Conservation (phyloP, 1,284 basidiomycete species). For the Trametes pubescens region DNA sequence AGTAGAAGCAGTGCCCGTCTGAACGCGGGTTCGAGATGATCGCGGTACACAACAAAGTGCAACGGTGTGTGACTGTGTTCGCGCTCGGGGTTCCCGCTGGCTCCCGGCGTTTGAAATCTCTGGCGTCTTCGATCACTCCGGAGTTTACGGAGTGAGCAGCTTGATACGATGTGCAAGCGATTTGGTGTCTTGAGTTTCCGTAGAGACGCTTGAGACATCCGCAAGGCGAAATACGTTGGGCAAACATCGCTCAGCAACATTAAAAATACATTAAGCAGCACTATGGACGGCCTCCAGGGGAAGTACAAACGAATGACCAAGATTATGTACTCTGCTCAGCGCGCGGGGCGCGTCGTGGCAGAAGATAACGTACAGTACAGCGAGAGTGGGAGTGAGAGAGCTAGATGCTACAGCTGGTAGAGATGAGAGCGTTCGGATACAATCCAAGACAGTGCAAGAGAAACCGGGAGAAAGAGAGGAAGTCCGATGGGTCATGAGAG, state of each 20-base stretch:
- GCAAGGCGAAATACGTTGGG: not conserved
- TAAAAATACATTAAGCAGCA: slow-evolving; percentile 20
- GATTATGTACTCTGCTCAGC: slow-evolving; percentile 8
- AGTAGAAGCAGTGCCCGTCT: no score
- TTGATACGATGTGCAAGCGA: no score
- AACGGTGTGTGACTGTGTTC: no score
- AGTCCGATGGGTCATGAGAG: slow-evolving; percentile 2
- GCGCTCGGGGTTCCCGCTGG: no score
- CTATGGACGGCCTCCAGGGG: slow-evolving; percentile 13
- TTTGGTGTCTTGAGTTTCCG: no score
- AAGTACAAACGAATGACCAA: slow-evolving; percentile 13
- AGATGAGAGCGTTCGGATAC: slow-evolving; percentile 13
- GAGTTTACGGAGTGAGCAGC: no score
- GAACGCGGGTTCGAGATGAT: no score
- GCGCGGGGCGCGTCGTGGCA: not conserved
- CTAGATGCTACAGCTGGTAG: slow-evolving; percentile 23
- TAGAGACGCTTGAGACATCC: not conserved
- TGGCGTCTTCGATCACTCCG: no score
- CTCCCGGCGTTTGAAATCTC: no score
- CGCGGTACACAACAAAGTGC: no score
- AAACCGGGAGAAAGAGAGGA: not conserved
- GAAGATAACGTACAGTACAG: not conserved
- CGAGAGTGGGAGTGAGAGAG: slow-evolving; percentile 1
- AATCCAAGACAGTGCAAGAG: slow-evolving; percentile 1
- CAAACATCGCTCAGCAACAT: not conserved